phyloP scores from a whole-genome alignment of 345 rosid genomes.

The Schrenkiella parvula region DNA sequence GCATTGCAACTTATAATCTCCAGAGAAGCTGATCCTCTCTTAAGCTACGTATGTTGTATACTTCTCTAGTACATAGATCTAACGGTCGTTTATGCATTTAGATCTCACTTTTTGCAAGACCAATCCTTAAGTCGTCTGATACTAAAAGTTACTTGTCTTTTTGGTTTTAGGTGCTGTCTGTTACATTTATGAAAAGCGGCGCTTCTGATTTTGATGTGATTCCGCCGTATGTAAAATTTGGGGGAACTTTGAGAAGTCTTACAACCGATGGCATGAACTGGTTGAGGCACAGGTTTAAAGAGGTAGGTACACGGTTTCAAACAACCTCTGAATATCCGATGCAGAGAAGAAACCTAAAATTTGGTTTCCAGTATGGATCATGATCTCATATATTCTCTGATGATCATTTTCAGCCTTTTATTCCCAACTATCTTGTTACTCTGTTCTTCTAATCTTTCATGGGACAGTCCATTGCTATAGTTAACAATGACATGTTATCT shows the following conservation, averaged over 20 bases:
- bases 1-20: slow-evolving; percentile 78
- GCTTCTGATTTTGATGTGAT: slow-evolving; percentile 49
- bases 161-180: slow-evolving; percentile 61
- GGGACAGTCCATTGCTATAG: neutral
- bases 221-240: slow-evolving; percentile 65
- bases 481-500: neutral
- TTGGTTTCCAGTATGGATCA: neutral
- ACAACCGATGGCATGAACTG: slow-evolving; percentile 61
- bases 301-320: slow-evolving; percentile 41
- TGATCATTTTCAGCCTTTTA: neutral
- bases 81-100: neutral
- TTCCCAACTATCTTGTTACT: neutral
- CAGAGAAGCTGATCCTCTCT: slow-evolving; percentile 78
- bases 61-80: neutral
- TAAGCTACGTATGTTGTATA: slow-evolving; percentile 43
- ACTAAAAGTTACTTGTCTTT: neutral
- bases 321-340: neutral
- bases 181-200: slow-evolving; percentile 62
- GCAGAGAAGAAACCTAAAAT: neutral
- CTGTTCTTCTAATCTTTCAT: neutral
- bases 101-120: neutral
- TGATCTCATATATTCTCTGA: neutral
- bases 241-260: slow-evolving; percentile 90
- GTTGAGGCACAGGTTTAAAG: slow-evolving; percentile 59
- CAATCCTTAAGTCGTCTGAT: neutral